phyloP scores from a whole-genome alignment of 179 eudicot genomes.

The Nepenthes alata region DNA sequence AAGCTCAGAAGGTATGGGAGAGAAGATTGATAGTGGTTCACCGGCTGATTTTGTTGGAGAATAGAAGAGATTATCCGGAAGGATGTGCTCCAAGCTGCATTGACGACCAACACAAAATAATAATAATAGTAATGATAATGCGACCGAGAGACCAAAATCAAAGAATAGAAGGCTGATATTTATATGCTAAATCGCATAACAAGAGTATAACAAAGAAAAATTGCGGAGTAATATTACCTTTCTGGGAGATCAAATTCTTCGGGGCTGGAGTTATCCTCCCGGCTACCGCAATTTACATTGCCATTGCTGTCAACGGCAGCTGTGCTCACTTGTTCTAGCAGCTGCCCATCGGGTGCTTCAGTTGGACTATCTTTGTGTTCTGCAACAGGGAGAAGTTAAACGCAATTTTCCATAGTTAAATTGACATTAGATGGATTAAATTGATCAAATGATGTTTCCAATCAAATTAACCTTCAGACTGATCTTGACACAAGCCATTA shows the following conservation, averaged over 20 bases:
- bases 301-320: slow-evolving; percentile 19
- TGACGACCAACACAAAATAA: slow-evolving; percentile 4
- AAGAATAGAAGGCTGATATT: no score
- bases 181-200: no score
- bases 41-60: slow-evolving; percentile 63
- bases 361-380: slow-evolving; percentile 23
- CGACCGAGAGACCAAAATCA: no score
- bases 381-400: slow-evolving; percentile 11
- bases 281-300: slow-evolving; percentile 4
- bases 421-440: neutral
- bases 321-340: slow-evolving; percentile 19
- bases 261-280: slow-evolving; percentile 20
- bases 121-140: neutral
- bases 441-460: neutral
- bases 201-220: no score
- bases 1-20: slow-evolving; percentile 19
- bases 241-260: slow-evolving; percentile 36
- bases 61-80: slow-evolving; percentile 74
- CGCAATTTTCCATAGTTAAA: neutral
- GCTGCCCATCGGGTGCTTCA: slow-evolving; percentile 18
- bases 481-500: slow-evolving; percentile 23
- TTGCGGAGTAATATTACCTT: slow-evolving; percentile 24
- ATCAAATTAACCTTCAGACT: slow-evolving; percentile 33
- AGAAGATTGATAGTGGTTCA: slow-evolving; percentile 26
- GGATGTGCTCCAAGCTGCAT: slow-evolving; percentile 69